phyloP scores from a whole-genome alignment of 2,329 filamentous ascomycete species.

The Acrodontium crateriforme region DNA sequence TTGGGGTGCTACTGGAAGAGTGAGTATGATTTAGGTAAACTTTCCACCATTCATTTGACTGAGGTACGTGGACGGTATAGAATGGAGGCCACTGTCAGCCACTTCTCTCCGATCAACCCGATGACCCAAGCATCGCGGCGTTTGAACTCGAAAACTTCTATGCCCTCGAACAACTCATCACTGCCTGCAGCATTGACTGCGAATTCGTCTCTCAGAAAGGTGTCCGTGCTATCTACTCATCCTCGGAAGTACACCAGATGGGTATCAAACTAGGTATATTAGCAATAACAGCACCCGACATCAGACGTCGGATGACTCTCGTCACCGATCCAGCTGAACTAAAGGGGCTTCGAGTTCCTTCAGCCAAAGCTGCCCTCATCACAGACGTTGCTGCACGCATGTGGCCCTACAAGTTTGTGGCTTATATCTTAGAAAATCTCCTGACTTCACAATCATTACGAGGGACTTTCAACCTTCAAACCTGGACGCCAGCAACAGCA shows the following conservation, averaged over 20 bases:
- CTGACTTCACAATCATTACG: slow-evolving; percentile 13
- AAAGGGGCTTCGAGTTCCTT: slow-evolving; percentile 36
- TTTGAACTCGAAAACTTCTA: slow-evolving; percentile 61
- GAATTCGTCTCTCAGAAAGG: slow-evolving; percentile 53
- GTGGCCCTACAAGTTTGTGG: slow-evolving; percentile 77
- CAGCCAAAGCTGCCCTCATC: slow-evolving; percentile 49
- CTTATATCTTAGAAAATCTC: slow-evolving; percentile 52
- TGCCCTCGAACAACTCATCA: slow-evolving; percentile 45
- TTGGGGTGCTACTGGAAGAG: slow-evolving; percentile 70
- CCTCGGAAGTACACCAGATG: slow-evolving; percentile 41
- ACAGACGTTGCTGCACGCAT: slow-evolving; percentile 52
- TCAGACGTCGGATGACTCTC: slow-evolving; percentile 33
- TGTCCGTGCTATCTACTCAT: slow-evolving; percentile 49
- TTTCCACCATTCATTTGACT: not conserved
- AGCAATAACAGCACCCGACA: slow-evolving; percentile 38
- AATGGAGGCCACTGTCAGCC: slow-evolving; percentile 59
- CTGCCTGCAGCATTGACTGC: slow-evolving; percentile 47
- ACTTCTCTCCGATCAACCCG: slow-evolving; percentile 45
- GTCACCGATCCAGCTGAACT: slow-evolving; percentile 32
- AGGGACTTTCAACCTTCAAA: slow-evolving; percentile 55
- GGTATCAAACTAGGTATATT: slow-evolving; percentile 39
- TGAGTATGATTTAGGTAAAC: slow-evolving; percentile 29
- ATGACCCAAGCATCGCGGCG: slow-evolving; percentile 41
- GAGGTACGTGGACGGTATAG: slow-evolving; percentile 12
- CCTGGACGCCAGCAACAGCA: slow-evolving; percentile 51